Conservation (phyloP, 306 rosid species). For the Oemleria cerasiformis region DNA sequence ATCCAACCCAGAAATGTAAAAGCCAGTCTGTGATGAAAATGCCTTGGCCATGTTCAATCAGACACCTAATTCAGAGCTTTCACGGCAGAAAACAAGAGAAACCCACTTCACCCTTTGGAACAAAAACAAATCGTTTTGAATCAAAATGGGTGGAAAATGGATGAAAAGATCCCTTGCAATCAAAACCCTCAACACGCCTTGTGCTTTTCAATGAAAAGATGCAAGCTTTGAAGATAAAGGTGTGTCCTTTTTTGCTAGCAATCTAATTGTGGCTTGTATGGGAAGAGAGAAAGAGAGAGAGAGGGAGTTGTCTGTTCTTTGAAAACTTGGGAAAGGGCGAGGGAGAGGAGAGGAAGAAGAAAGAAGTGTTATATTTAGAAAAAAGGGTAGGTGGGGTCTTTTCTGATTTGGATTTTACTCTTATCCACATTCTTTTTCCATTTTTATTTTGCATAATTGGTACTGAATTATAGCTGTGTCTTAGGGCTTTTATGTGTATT, state of each 20-base stretch:
- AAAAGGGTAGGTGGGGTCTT: slow-evolving; percentile 10
- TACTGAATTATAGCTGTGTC: slow-evolving; percentile 11
- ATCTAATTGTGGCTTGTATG: not conserved
- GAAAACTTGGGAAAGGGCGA: not conserved
- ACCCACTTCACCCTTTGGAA: slow-evolving; percentile 2
- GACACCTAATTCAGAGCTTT: not conserved
- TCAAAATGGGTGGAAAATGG: not conserved
- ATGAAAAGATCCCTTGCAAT: not conserved
- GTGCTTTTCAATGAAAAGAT: slow-evolving; percentile 15
- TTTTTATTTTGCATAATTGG: slow-evolving; percentile 7
- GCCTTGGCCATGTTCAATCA: slow-evolving; percentile 26
- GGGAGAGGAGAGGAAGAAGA: not conserved
- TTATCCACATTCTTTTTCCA: slow-evolving; percentile 24
- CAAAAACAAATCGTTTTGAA: not conserved
- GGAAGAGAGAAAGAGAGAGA: not conserved
- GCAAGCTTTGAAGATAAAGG: slow-evolving; percentile 8
- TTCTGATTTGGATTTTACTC: slow-evolving; percentile 20
- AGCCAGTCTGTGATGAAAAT: slow-evolving; percentile 39
- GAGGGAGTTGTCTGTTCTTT: not conserved
- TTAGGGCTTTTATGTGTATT: not conserved
- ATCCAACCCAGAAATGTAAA: slow-evolving; percentile 38
- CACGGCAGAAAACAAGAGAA: slow-evolving; percentile 24
- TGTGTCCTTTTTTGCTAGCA: not conserved
- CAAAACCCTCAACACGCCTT: not conserved
- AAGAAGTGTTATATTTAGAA: not conserved